Percentiles rank a stretch among this genome's conserved stretches.
phyloP scores from a whole-genome alignment of 2,329 filamentous ascomycete genomes.

The Fusarium burgessii region DNA sequence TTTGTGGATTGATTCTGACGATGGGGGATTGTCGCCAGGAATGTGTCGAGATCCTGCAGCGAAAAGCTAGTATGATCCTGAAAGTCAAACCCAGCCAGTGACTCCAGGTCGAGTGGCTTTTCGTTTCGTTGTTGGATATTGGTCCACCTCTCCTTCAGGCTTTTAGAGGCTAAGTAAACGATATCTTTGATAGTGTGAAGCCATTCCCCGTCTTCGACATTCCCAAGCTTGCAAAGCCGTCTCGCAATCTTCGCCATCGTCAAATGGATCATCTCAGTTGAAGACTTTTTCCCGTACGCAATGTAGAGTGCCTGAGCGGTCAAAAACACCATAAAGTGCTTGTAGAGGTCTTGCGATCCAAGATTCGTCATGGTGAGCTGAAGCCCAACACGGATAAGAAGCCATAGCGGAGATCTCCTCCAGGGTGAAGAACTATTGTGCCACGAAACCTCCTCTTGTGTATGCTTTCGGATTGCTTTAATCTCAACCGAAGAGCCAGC shows the following conservation, averaged over 20 bases:
- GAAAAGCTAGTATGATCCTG: constrained; percentile 7
- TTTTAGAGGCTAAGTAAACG: neutral
- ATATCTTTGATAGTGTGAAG: neutral
- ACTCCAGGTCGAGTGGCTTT: neutral
- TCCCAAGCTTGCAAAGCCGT: constrained; percentile 23
- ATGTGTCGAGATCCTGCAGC: constrained; percentile 18
- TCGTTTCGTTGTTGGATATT: neutral
- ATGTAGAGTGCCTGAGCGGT: neutral
- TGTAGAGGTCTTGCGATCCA: constrained; percentile 4
- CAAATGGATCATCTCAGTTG: constrained; percentile 23
- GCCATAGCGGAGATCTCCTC: constrained; percentile 66
- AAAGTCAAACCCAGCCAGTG: neutral
- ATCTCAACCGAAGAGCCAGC: constrained; percentile 46
- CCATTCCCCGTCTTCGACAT: constrained; percentile 4
- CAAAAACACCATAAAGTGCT: constrained; percentile 35
- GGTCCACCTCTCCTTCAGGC: constrained; percentile 14
- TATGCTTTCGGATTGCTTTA: constrained; percentile 59
- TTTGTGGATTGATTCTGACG: rapidly evolving
- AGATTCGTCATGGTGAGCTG: constrained; percentile 51
- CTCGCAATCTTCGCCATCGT: constrained; percentile 32
- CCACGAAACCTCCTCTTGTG: constrained; percentile 63
- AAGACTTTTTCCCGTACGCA: neutral
- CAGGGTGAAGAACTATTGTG: constrained; percentile 55
- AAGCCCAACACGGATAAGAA: constrained; percentile 64
- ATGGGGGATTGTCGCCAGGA: constrained; percentile 12